Evolutionary conservation across 2,329 filamentous ascomycete genomes (phyloP), one percentile per base, ranked within the genome.

Genomic region (Fusarium coffeatum): DNA sequence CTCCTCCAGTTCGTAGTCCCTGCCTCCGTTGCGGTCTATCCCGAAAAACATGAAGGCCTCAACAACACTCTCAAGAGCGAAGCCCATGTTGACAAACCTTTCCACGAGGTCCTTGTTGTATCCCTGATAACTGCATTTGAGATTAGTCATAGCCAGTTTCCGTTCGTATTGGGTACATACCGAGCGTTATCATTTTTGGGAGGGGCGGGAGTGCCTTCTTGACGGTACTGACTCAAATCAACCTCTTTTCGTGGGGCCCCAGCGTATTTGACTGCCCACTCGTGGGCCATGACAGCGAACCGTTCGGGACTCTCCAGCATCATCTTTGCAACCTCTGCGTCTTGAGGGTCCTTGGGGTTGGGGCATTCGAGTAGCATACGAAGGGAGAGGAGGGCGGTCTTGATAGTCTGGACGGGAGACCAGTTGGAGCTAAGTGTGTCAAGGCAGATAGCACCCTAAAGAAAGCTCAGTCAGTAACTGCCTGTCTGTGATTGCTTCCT

Each of bases 401-500:
- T 98, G 80, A 99, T 95, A 16, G 95, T 99, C 66, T 98, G 88
- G 25, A 99, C 94, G 0, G 96, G 96, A 8, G 95, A 97, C 96
- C 96, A 99, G 73, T 92, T 93, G 15, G 88, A 88, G 12, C 92
- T 91, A 18, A 99, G 87, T 0, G 94, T 98, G 78, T 99, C 96
- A 57, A 99, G 89, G 77, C 96, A 99, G 79, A 99, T 99, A 27
- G 94, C 95, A 59, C 96, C 96, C 93, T 98, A 46, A 9, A 43
- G n/a, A 42, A 34, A 12, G 34, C n/a, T 47, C 5, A 20, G 64
- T 74, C 54, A 77, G 59, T 51, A 48, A 41, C 28, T 45, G 56
- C n/a, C 18, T 18, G 16, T 8, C 32, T 18, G 12, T 27, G 9
- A 32, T 32, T 32, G 18, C 11, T 16, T 28, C 18, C 53, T 11